A percentile compares a stretch with the other conserved stretches of the same genome.
phyloP scores from a whole-genome alignment of 2,329 filamentous ascomycete species.

The Xylaria sp. region DNA sequence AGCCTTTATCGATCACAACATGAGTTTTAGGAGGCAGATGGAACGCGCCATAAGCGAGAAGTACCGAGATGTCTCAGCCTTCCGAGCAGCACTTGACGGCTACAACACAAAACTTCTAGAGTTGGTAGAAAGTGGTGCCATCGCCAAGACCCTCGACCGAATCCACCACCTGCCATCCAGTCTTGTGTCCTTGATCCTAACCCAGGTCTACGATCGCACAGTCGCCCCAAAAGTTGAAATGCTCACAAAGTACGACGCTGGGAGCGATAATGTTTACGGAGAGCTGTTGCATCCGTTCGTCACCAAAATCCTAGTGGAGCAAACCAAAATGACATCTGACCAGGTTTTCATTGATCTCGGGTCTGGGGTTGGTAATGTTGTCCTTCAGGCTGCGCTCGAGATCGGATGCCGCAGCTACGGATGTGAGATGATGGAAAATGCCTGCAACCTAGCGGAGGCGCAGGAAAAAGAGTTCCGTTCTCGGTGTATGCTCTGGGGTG shows the following conservation, averaged over 20 bases:
- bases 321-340: conserved; percentile 80
- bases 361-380: conserved; percentile 95
- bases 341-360: conserved; percentile 95
- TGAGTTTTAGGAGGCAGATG: conserved; percentile 80
- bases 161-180: conserved; percentile 76
- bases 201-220: conserved; percentile 90
- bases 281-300: conserved; percentile 89
- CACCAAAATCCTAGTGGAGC: conserved; percentile 79
- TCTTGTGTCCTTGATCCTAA: conserved; percentile 82
- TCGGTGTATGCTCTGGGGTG: conserved; percentile 90
- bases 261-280: conserved; percentile 93
- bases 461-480: conserved; percentile 86
- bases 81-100: conserved; percentile 75
- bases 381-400: conserved; percentile 91
- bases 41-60: conserved; percentile 77
- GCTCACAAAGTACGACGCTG: conserved; percentile 86
- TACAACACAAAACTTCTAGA: conserved; percentile 79
- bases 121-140: conserved; percentile 75
- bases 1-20: conserved; percentile 76
- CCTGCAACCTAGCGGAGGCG: conserved; percentile 81
- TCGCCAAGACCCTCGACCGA: conserved; percentile 76
- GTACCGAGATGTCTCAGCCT: conserved; percentile 72
- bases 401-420: conserved; percentile 95
- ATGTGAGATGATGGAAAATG: conserved; percentile 95
- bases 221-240: conserved; percentile 90